Base-by-base conservation (phyloP, 2,329 filamentous ascomycete species). In the Ceratocystiopsis sp. region DNA sequence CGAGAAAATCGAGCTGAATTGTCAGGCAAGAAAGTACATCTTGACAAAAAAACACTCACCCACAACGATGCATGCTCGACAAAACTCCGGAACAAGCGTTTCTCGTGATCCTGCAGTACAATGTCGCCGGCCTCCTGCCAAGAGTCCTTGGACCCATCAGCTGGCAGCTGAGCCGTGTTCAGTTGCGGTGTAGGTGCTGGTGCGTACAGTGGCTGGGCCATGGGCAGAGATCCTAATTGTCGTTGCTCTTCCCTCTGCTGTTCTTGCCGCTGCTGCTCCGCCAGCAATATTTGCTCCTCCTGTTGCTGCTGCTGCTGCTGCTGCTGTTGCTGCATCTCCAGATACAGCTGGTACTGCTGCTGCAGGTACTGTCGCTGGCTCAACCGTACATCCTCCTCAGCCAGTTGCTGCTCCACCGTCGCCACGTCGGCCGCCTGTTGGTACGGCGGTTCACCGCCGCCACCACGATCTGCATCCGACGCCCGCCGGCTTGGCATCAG, bases 71-170 rank as follows among this genome's bases (percentile, higher is more conserved):
- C 47, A 29, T 48, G 42, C 37, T 58, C 56, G 7, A 53, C 52
- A 41, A 56, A 59, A 41, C 53, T 52, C 2, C 54, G 49, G 36
- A 56, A 55, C 12, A 59, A 52, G 8, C 47, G 41, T 11, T 53
- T 50, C 39, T 59, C 56, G 34, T 53, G 50, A 13, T 48, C 46
- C 6, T 45, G 45, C 21, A 59, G 42, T 1, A 43, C 42, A 21
- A 56, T 50, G 39, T 55, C 52, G 3, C 41, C 44, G 8, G 50
- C 48, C 3, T 47, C 46, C 38, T 56, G 53, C 55, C 55, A 57
- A 10, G 52, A 49, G 19, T 19, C 33, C 18, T 55, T 51, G 35
- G 48, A 46, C 45, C 55, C 55, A 12, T 48, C 41, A 21, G 51
- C 43, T 15, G 46, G 39, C 40, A 46, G 37, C 40, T 37, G n/a